These are phyloP conservation scores for Cercospora citrullina DNA, from an alignment of 2,329 filamentous ascomycete species.

Conservation along the genomic window DNA sequence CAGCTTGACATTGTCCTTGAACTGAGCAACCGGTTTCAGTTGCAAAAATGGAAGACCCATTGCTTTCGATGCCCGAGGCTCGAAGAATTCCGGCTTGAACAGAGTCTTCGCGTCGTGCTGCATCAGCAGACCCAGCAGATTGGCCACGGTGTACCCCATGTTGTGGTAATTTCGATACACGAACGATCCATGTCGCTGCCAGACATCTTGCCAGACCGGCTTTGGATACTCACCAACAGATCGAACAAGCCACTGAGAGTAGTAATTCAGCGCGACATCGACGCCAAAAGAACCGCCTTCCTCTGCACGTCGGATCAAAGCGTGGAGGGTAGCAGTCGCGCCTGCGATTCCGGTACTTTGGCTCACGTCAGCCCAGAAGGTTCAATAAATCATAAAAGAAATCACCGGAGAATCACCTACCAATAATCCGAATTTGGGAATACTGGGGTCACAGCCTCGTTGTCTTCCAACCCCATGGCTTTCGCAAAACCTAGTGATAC, in stretches of 20 bases:
- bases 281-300: conserved; percentile 32
- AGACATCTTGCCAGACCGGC: conserved; percentile 52
- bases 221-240: conserved; percentile 32
- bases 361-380: neutral
- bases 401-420: conserved; percentile 12
- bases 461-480: conserved; percentile 19
- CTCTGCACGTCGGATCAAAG: conserved; percentile 29
- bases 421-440: conserved; percentile 32
- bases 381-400: neutral
- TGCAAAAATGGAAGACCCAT: conserved; percentile 43
- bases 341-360: conserved; percentile 30
- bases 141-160: conserved; percentile 47
- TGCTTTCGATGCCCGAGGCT: conserved; percentile 42
- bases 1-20: conserved; percentile 43
- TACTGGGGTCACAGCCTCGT: conserved; percentile 30
- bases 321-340: conserved; percentile 27
- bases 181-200: conserved; percentile 47
- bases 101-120: conserved; percentile 44
- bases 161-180: conserved; percentile 55
- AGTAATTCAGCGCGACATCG: conserved; percentile 31
- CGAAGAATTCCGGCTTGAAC: conserved; percentile 54
- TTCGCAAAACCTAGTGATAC: conserved; percentile 21
- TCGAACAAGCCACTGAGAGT: conserved; percentile 34
- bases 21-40: conserved; percentile 50
- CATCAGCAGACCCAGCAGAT: conserved; percentile 44